Conservation (phyloP, 768 basidiomycete genomes). For the Lepiota brunneoincarnata region DNA sequence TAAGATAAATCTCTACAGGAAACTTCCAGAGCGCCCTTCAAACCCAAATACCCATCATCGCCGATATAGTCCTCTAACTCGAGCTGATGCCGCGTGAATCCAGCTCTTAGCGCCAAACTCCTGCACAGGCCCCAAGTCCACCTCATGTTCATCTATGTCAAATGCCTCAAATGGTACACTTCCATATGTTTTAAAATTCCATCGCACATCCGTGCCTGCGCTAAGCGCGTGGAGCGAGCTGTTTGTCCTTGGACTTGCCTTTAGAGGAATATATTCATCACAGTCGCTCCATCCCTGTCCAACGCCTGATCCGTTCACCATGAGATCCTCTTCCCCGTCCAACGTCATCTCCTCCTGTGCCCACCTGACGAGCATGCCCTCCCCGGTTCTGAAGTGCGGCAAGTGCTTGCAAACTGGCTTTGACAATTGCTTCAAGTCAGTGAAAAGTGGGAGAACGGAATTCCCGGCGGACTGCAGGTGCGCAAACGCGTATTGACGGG, state of each 20-base stretch:
- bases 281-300: constrained; percentile 26
- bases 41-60: too few species aligned
- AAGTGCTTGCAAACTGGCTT: constrained; percentile 22
- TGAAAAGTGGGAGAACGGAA: constrained; percentile 19
- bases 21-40: too few species aligned
- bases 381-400: constrained; percentile 33
- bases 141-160: constrained; percentile 1
- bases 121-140: neutral
- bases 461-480: constrained; percentile 17
- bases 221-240: too few species aligned
- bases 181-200: constrained; percentile 3
- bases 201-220: neutral
- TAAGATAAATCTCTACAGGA: too few species aligned
- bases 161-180: constrained; percentile 1
- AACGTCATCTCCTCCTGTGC: constrained; percentile 45
- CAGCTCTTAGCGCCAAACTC: neutral
- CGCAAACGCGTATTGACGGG: constrained; percentile 22
- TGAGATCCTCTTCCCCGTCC: constrained; percentile 37
- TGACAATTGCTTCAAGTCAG: constrained; percentile 13
- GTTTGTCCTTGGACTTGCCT: constrained; percentile 27
- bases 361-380: constrained; percentile 42
- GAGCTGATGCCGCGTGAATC: neutral
- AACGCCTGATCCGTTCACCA: constrained; percentile 37
- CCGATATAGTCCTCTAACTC: constrained; percentile 1
- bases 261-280: constrained; percentile 46